A percentile compares a stretch with the other conserved stretches of the same genome.
Evolutionary conservation across 306 rosid genomes (phyloP).

Genomic region (Astragalus membranaceus): DNA sequence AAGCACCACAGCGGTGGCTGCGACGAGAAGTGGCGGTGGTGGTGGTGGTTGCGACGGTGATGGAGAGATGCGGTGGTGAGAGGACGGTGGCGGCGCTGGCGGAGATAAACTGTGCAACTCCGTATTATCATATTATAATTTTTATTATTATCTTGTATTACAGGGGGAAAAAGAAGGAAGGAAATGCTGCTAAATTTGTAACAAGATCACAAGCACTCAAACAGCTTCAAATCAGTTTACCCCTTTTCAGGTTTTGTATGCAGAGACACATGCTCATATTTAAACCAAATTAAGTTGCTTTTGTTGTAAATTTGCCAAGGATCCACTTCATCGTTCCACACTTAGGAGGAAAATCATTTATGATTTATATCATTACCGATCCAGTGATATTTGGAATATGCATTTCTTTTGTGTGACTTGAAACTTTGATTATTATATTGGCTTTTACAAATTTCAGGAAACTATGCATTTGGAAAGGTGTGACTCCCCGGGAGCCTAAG

Average conservation of each 20-base stretch:
- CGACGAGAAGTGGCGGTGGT: too few relatives aligned
- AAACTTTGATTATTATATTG: not conserved
- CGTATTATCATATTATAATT: not conserved
- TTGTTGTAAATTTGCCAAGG: not conserved
- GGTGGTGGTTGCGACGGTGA: too few relatives aligned
- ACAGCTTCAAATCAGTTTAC: conserved; percentile 73
- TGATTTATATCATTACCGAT: not conserved
- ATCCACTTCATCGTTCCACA: not conserved
- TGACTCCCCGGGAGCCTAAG: conserved; percentile 91
- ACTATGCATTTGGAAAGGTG: conserved; percentile 82
- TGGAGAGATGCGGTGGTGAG: too few relatives aligned
- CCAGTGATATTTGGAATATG: not conserved
- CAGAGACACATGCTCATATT: not conserved
- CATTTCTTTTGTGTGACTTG: not conserved
- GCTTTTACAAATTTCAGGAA: conserved; percentile 42
- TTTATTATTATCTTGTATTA: not conserved
- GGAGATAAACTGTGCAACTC: too few relatives aligned
- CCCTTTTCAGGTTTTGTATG: conserved; percentile 64
- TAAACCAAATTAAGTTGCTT: not conserved
- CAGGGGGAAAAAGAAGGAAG: conserved; percentile 98
- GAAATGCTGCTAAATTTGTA: conserved; percentile 82
- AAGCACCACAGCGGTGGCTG: too few relatives aligned
- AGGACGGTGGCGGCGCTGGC: too few relatives aligned
- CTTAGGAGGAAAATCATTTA: not conserved
- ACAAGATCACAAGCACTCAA: conserved; percentile 85